These are phyloP conservation scores for Diplodia mutila DNA, from an alignment of 2,329 filamentous ascomycete genomes.

Conservation along the genomic window DNA sequence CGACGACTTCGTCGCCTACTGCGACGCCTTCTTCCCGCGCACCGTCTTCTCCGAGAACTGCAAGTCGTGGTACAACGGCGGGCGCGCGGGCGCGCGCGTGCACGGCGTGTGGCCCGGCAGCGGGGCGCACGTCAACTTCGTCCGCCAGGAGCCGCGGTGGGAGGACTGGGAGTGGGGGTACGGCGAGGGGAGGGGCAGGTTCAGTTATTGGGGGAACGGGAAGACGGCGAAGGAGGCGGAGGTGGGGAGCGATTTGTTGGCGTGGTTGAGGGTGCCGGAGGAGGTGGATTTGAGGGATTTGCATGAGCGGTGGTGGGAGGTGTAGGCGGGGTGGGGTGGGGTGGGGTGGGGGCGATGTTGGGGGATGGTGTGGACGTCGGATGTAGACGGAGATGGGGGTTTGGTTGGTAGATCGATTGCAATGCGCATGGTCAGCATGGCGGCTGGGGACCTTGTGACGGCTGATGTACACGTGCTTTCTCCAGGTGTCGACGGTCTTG, in stretches of 20 bases:
- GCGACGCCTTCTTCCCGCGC: constrained; percentile 55
- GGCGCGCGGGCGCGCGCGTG: constrained; percentile 56
- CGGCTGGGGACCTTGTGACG: no score
- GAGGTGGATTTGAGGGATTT: constrained; percentile 64
- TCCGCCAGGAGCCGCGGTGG: constrained; percentile 61
- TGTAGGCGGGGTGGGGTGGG: background rate
- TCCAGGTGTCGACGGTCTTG: background rate
- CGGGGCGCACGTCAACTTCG: constrained; percentile 63
- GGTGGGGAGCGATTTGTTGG: constrained; percentile 62
- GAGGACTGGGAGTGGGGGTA: constrained; percentile 62
- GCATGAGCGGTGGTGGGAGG: constrained; percentile 68
- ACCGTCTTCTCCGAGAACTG: constrained; percentile 65
- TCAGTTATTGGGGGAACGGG: constrained; percentile 70
- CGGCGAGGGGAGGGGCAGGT: constrained; percentile 37
- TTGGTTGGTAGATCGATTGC: no score
- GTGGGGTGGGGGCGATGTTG: background rate
- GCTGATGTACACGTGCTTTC: no score
- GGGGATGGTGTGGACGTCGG: background rate
- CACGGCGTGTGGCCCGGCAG: constrained; percentile 73
- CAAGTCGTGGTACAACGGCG: constrained; percentile 74
- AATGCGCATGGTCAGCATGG: no score
- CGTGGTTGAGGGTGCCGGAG: constrained; percentile 62
- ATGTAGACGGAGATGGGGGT: background rate
- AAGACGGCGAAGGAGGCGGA: constrained; percentile 64
- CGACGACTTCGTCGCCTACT: constrained; percentile 66